These are phyloP conservation scores for Metschnikowia reukaufii DNA, from an alignment of 805 yeast species.

Conservation along the genomic window DNA sequence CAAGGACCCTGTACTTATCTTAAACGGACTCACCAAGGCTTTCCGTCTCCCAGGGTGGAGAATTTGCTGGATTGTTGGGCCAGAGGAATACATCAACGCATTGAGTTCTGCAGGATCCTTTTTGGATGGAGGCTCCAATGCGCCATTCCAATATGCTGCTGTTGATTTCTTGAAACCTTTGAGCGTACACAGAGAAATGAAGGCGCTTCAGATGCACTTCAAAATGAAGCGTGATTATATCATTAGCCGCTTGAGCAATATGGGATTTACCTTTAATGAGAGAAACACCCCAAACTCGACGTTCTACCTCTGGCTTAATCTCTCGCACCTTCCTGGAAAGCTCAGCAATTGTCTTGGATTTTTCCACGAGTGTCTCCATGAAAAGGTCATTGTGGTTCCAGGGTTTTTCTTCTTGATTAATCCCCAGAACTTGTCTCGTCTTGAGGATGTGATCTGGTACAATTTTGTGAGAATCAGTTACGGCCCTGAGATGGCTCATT, in stretches of 20 bases:
- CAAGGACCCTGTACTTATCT: conserved; percentile 56
- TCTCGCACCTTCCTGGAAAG: conserved; percentile 55
- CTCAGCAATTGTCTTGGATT: conserved; percentile 58
- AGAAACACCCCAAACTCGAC: conserved; percentile 54
- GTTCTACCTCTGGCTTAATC: conserved; percentile 59
- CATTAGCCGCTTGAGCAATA: conserved; percentile 44
- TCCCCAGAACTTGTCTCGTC: conserved; percentile 47
- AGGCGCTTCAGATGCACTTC: conserved; percentile 57
- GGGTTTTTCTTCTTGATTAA: conserved; percentile 63
- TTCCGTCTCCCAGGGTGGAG: conserved; percentile 67
- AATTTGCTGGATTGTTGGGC: conserved; percentile 63
- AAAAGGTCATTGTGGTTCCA: conserved; percentile 59
- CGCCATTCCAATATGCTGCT: conserved; percentile 62
- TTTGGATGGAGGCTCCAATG: conserved; percentile 61
- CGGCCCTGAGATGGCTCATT: conserved; percentile 54
- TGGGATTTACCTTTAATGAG: conserved; percentile 53
- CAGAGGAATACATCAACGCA: conserved; percentile 56
- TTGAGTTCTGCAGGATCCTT: conserved; percentile 59
- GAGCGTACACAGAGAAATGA: conserved; percentile 51
- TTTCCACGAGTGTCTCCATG: conserved; percentile 62
- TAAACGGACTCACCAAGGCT: conserved; percentile 61
- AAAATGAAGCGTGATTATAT: conserved; percentile 58
- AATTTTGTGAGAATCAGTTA: conserved; percentile 58
- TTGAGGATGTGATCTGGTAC: conserved; percentile 60
- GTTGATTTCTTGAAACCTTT: conserved; percentile 53